These are phyloP conservation scores for Alternaria sp. DNA, from an alignment of 2,329 filamentous ascomycete species.

Conservation along the genomic window DNA sequence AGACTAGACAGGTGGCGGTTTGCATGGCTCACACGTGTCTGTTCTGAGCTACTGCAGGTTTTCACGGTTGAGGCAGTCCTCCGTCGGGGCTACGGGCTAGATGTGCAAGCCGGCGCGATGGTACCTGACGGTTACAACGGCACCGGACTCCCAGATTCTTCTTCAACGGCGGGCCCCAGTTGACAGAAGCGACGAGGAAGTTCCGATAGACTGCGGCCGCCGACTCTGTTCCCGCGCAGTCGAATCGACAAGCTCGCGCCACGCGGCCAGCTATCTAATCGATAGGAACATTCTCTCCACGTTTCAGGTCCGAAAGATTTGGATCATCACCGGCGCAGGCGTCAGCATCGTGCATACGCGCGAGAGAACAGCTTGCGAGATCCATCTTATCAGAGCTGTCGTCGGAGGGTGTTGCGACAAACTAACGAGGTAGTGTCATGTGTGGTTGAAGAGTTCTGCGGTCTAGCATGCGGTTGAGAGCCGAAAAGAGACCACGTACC, in stretches of 20 bases:
- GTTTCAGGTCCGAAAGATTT: slow-evolving; percentile 13
- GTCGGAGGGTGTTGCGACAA: not conserved
- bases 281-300: slow-evolving; percentile 32
- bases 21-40: slow-evolving; percentile 4
- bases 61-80: slow-evolving; percentile 4
- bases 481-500: slow-evolving; percentile 6
- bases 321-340: slow-evolving; percentile 10
- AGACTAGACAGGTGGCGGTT: slow-evolving; percentile 13
- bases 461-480: slow-evolving; percentile 7
- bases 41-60: slow-evolving; percentile 13
- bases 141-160: slow-evolving; percentile 3
- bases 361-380: slow-evolving; percentile 11
- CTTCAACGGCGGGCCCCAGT: slow-evolving; percentile 8
- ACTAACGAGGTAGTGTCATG: not conserved
- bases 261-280: slow-evolving; percentile 34
- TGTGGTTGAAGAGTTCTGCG: slow-evolving; percentile 5
- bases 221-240: slow-evolving; percentile 4
- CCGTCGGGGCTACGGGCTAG: slow-evolving; percentile 7
- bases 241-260: slow-evolving; percentile 15
- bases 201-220: slow-evolving; percentile 4
- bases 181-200: slow-evolving; percentile 8
- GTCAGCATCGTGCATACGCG: slow-evolving; percentile 15
- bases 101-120: slow-evolving; percentile 4
- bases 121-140: slow-evolving; percentile 12
- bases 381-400: not conserved